Conservation (phyloP, 768 basidiomycete genomes). For the Boletus reticulatus region DNA sequence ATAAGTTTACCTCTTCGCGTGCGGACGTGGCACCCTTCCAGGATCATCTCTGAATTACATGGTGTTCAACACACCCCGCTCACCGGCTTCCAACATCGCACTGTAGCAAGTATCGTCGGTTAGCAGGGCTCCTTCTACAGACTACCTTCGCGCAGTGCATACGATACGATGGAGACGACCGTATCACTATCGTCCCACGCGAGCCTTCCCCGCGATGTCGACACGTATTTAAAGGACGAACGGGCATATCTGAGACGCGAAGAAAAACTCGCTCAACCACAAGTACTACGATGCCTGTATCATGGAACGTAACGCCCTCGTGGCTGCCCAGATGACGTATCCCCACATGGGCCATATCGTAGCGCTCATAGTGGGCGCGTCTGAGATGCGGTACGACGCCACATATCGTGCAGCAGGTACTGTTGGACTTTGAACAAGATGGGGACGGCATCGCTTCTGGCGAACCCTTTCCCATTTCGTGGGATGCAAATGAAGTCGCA, state of each 20-base stretch:
- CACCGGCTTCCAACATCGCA: too few species aligned
- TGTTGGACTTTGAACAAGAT: not conserved
- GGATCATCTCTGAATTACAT: too few species aligned
- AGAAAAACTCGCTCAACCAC: constrained; percentile 1
- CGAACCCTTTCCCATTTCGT: too few species aligned
- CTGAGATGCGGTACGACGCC: constrained; percentile 2
- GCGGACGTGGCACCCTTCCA: too few species aligned
- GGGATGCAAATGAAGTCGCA: too few species aligned
- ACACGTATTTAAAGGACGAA: not conserved
- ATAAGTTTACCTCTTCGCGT: too few species aligned
- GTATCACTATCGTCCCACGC: constrained; percentile 2
- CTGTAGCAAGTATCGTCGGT: not conserved
- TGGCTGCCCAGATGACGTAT: not conserved
- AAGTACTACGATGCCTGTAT: constrained; percentile 3
- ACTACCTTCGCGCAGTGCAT: not conserved
- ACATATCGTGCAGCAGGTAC: not conserved
- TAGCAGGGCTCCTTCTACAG: constrained; percentile 16
- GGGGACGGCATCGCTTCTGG: too few species aligned
- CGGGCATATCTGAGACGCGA: not conserved
- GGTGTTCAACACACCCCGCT: too few species aligned
- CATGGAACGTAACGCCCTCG: not conserved
- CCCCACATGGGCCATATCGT: not conserved
- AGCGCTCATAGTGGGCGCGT: not conserved
- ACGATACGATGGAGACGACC: constrained; percentile 1
- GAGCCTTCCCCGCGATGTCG: not conserved